Evolutionary conservation across 495 filamentous ascomycete species (phyloP).

Genomic region (Penicillium malachiteum): DNA sequence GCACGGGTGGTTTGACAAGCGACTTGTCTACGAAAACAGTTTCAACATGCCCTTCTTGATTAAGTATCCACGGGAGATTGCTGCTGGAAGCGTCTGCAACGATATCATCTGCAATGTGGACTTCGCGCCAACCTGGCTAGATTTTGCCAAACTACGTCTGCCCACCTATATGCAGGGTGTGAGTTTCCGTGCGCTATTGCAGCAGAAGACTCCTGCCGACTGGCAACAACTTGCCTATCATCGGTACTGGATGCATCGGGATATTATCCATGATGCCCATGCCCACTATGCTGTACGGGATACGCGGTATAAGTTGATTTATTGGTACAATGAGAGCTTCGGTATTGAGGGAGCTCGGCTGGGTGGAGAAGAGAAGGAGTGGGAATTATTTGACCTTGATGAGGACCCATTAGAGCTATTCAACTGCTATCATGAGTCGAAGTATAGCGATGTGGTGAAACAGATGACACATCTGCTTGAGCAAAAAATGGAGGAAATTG

Average conservation of each 20-base stretch:
- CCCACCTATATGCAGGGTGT: constrained; percentile 47
- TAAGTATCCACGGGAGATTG: constrained; percentile 36
- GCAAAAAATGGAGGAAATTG: constrained; percentile 43
- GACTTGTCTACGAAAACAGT: constrained; percentile 48
- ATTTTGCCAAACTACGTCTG: constrained; percentile 28
- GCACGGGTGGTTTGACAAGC: constrained; percentile 50
- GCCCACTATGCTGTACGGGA: constrained; percentile 46
- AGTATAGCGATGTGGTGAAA: constrained; percentile 32
- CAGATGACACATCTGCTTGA: constrained; percentile 37
- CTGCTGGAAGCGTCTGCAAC: constrained; percentile 28
- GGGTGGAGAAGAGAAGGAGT: constrained; percentile 36
- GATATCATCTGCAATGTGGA: constrained; percentile 48
- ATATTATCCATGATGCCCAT: constrained; percentile 37
- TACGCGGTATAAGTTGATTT: constrained; percentile 46
- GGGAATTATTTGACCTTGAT: constrained; percentile 46
- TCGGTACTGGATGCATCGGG: constrained; percentile 49
- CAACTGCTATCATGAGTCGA: constrained; percentile 34
- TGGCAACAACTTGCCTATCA: constrained; percentile 49
- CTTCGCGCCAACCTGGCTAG: constrained; percentile 44
- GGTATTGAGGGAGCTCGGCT: constrained; percentile 34
- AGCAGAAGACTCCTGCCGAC: constrained; percentile 26
- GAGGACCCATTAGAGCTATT: constrained; percentile 47
- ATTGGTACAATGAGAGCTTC: constrained; percentile 47
- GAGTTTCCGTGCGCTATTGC: constrained; percentile 29
- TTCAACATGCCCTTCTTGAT: constrained; percentile 50